phyloP scores from a whole-genome alignment of 164 flowering plant species.

The Annona cherimola region DNA sequence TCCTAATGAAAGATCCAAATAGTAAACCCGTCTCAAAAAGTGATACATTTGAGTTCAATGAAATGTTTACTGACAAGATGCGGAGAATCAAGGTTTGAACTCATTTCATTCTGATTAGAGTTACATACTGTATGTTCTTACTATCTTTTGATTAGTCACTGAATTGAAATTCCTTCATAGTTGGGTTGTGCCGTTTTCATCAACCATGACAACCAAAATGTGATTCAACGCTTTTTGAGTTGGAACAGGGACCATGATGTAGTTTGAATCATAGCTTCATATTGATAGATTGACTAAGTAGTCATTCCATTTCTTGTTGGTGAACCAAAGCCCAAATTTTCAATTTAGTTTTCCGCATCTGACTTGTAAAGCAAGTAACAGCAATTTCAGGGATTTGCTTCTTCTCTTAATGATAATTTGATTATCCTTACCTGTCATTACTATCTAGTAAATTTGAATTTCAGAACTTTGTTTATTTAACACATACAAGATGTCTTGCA shows the following conservation, averaged over 20 bases:
- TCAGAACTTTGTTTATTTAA: too few relatives aligned
- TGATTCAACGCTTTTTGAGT: not conserved
- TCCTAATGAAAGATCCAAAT: slow-evolving; percentile 1
- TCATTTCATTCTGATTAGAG: not conserved
- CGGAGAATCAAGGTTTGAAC: not conserved
- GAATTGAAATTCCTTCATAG: not conserved
- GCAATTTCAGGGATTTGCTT: not conserved
- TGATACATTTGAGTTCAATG: not conserved
- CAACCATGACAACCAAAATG: not conserved
- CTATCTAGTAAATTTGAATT: not conserved
- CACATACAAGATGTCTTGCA: not conserved
- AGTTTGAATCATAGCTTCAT: not conserved
- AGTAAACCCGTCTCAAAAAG: not conserved
- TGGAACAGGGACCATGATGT: not conserved
- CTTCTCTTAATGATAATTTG: not conserved
- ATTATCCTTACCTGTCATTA: not conserved
- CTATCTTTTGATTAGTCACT: not conserved
- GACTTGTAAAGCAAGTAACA: not conserved
- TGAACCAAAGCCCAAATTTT: not conserved
- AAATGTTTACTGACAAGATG: not conserved
- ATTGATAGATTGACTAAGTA: not conserved
- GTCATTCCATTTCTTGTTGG: not conserved
- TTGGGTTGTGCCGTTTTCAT: not conserved
- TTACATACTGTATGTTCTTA: not conserved
- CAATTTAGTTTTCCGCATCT: not conserved